Evolutionary conservation across 2,329 filamentous ascomycete species (phyloP).

Genomic region (Sporothrix inflata): DNA sequence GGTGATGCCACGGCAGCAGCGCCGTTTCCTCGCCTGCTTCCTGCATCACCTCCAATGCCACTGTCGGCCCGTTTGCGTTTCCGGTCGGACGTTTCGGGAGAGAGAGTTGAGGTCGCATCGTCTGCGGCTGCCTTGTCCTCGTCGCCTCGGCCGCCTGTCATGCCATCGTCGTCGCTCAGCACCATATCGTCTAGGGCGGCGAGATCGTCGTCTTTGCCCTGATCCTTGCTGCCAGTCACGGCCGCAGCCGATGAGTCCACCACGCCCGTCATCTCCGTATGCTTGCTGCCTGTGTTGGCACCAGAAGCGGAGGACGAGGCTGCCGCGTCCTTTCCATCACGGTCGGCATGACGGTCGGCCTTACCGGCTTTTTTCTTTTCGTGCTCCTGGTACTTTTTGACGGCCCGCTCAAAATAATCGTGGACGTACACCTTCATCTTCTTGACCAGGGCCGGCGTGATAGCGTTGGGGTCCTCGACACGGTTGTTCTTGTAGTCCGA

Average conservation of each 20-base stretch:
- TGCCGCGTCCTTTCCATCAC: not conserved
- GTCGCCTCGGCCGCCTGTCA: not conserved
- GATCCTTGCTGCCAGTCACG: not conserved
- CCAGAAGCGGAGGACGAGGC: not conserved
- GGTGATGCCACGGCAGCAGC: constrained; percentile 42
- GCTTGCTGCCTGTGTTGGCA: not conserved
- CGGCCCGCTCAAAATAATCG: constrained; percentile 84
- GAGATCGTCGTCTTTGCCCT: constrained; percentile 33
- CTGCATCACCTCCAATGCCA: not conserved
- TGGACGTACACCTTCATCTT: constrained; percentile 83
- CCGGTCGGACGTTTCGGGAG: constrained; percentile 54
- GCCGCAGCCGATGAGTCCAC: constrained; percentile 33
- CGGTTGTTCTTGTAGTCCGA: constrained; percentile 89
- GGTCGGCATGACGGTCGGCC: not conserved
- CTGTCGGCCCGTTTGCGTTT: constrained; percentile 68
- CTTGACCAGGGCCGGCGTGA: constrained; percentile 76
- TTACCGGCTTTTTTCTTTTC: constrained; percentile 65
- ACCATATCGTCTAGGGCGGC: constrained; percentile 43
- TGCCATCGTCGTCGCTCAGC: constrained; percentile 51
- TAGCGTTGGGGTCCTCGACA: constrained; percentile 76
- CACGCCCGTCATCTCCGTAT: constrained; percentile 6
- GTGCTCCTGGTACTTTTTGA: constrained; percentile 70
- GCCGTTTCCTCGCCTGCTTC: not conserved
- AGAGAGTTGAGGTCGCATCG: constrained; percentile 36
- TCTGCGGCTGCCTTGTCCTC: not conserved